These are phyloP conservation scores for Suillus variegatus DNA, from an alignment of 768 basidiomycete genomes.

Conservation along the genomic window DNA sequence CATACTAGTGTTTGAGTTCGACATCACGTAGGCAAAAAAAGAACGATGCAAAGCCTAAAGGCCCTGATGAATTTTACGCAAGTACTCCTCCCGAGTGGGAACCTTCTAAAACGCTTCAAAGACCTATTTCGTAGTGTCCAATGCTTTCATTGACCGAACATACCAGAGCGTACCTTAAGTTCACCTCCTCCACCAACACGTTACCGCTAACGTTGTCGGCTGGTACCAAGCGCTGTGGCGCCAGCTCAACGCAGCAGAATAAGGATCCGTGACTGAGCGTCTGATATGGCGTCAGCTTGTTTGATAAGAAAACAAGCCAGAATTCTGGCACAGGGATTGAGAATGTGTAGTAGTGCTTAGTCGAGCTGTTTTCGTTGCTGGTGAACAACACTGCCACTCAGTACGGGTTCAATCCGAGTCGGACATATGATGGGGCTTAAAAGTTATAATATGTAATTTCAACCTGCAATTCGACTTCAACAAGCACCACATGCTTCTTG, in stretches of 20 bases:
- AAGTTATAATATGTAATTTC: background rate
- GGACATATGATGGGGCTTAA: background rate
- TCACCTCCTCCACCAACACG: background rate
- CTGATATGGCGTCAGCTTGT: background rate
- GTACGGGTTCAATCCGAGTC: background rate
- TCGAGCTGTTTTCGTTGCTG: slow-evolving; percentile 2
- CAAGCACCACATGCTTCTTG: background rate
- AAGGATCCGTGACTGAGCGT: background rate
- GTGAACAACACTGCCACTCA: background rate
- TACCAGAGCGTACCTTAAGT: background rate
- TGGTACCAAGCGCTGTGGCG: background rate
- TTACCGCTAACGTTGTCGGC: slow-evolving; percentile 3
- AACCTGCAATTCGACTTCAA: too few species aligned
- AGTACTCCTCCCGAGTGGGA: background rate
- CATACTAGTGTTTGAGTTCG: slow-evolving; percentile 14
- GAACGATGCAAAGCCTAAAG: background rate
- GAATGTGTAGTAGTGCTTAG: background rate
- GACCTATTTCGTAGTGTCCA: background rate
- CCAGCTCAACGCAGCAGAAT: slow-evolving; percentile 2
- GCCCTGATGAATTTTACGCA: slow-evolving; percentile 5
- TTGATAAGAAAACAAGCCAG: background rate
- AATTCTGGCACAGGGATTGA: background rate
- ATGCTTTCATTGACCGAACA: background rate
- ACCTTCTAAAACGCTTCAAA: background rate
- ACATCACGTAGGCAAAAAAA: slow-evolving; percentile 19